Evolutionary conservation across 805 yeast species (phyloP), one percentile per base, ranked within the genome.

Genomic region (Debaryomyces hansenii): DNA sequence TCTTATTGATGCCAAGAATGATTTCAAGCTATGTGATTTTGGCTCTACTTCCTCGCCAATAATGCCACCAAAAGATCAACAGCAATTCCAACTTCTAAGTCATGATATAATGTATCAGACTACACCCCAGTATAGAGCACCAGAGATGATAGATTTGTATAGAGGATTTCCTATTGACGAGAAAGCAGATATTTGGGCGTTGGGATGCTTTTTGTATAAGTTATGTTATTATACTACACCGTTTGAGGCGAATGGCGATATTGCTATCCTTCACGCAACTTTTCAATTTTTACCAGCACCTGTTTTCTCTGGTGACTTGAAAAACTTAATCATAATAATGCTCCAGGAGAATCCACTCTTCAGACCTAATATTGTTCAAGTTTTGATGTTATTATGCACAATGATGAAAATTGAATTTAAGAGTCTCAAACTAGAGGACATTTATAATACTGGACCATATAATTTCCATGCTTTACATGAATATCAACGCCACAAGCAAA

Each of bases 131-230:
- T 92, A 92, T 63, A 75, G 99, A 52, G 77, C 95, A 0, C 99
- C 99, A 0, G 99, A 92, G 62, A 94, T 92, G 98, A 80, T 92
- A 46, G 97, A 92, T 66, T 75, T 91, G 20, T 85, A 85, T 62
- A 74, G 90, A 40, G 87, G 90, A 5, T 70, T 83, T 40, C 94
- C 97, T 1, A 87, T 92, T 35, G 94, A 92, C 65, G 95, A 91
- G 58, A 90, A 90, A 65, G 78, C 92, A 6, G 99, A 92, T 67
- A 87, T 92, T 40, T 92, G 99, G 99, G 99, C 99, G 0, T 70
- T 92, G 40, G 99, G 99, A 9, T 85, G 94, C 28, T 88, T 94
- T 51, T 73, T 94, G 42, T 92, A 88, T 73, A 92, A 92, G 62
- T 72, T 92, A 50, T 85, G 96, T 67, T 92, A 87, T 68, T 92